Conservation (phyloP, 148 eudicot genomes). For the Rhododendron williamsianum region DNA sequence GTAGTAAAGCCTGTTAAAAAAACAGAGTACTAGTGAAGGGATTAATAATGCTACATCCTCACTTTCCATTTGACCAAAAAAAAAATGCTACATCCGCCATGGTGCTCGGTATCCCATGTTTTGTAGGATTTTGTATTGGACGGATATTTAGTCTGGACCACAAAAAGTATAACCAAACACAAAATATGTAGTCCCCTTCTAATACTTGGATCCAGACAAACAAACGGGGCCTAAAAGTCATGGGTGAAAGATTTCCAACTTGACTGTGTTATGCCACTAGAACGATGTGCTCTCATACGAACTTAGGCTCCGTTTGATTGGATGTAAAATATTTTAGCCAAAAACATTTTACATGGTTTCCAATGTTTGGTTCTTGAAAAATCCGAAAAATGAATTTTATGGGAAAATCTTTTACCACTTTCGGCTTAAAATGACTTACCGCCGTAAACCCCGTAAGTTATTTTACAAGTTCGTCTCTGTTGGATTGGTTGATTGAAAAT, state of each 20-base stretch:
- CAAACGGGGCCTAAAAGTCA: neutral
- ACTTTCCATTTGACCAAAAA: too few species aligned
- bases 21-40: neutral
- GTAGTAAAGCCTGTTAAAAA: neutral
- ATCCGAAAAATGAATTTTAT: too few species aligned
- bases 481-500: too few species aligned
- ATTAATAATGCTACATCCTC: neutral
- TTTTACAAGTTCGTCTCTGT: too few species aligned
- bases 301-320: neutral
- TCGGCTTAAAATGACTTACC: too few species aligned
- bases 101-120: neutral
- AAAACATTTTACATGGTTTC: too few species aligned
- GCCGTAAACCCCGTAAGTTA: too few species aligned
- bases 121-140: neutral
- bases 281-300: neutral
- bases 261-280: neutral
- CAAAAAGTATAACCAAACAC: neutral
- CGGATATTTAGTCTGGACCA: neutral
- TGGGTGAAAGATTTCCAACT: neutral
- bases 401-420: too few species aligned
- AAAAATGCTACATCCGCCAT: neutral
- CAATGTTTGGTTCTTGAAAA: too few species aligned
- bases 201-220: neutral
- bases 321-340: too few species aligned
- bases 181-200: neutral